phyloP scores from a whole-genome alignment of 1,284 basidiomycete species.

The Ceratobasidium sp. region DNA sequence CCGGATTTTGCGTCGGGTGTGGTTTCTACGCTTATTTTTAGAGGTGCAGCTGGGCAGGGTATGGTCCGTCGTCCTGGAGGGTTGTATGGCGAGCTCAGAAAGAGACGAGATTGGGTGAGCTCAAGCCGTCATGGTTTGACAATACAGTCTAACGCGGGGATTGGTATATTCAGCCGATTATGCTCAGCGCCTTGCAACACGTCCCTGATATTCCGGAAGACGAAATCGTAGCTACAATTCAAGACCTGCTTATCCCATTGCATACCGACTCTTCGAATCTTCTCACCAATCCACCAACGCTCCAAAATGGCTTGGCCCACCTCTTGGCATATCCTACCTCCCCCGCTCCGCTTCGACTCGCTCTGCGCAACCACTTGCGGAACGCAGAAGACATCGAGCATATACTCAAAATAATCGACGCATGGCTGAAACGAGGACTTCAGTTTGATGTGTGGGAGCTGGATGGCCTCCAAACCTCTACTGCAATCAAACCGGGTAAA shows the following conservation, averaged over 20 bases:
- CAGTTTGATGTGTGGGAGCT: slow-evolving; percentile 42
- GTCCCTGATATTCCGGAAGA: slow-evolving; percentile 47
- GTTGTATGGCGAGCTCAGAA: slow-evolving; percentile 40
- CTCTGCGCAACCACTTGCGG: slow-evolving; percentile 32
- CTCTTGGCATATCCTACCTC: slow-evolving; percentile 43
- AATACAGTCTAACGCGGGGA: too few relatives aligned
- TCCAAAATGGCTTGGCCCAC: slow-evolving; percentile 38
- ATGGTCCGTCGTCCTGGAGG: slow-evolving; percentile 28
- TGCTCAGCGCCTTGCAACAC: slow-evolving; percentile 38
- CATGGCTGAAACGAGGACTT: slow-evolving; percentile 39
- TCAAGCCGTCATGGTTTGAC: background rate
- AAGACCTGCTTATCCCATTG: slow-evolving; percentile 27
- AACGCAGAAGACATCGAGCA: slow-evolving; percentile 35
- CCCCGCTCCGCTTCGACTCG: slow-evolving; percentile 31
- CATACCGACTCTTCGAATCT: background rate
- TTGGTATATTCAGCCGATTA: slow-evolving; percentile 18
- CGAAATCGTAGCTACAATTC: slow-evolving; percentile 40
- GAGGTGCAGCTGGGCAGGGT: slow-evolving; percentile 41
- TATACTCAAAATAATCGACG: slow-evolving; percentile 39
- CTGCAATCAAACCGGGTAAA: background rate
- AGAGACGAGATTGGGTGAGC: slow-evolving; percentile 40
- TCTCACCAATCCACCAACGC: slow-evolving; percentile 17
- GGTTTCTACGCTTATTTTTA: slow-evolving; percentile 35
- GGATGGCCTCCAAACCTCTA: slow-evolving; percentile 18
- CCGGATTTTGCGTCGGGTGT: slow-evolving; percentile 38